These are phyloP conservation scores for Colletotrichum theobromicola DNA, from an alignment of 2,329 filamentous ascomycete species.

Conservation along the genomic window DNA sequence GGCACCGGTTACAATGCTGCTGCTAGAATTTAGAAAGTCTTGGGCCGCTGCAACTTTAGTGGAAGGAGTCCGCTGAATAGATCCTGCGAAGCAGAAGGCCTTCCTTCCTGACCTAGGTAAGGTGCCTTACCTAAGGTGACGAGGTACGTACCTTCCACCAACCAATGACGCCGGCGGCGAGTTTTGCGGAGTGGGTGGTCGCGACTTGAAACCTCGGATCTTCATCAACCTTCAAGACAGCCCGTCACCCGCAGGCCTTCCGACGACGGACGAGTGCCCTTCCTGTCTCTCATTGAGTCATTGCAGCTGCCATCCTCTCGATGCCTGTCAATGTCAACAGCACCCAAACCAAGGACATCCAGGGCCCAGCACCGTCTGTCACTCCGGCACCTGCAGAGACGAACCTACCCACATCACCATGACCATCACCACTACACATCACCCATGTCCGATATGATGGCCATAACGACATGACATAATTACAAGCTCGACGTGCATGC, in stretches of 20 bases:
- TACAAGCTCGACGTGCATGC: not conserved
- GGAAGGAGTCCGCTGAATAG: not conserved
- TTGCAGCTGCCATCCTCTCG: not conserved
- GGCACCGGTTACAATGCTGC: not conserved
- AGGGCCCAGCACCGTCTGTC: not conserved
- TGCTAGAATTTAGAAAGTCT: not conserved
- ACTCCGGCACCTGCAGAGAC: not conserved
- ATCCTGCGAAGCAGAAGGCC: not conserved
- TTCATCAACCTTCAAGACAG: constrained; percentile 2
- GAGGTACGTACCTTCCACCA: not conserved
- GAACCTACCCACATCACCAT: not conserved
- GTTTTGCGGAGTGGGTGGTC: not conserved
- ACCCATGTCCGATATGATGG: not conserved
- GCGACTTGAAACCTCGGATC: constrained; percentile 18
- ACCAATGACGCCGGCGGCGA: not conserved
- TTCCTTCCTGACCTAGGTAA: not conserved
- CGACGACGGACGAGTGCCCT: not conserved
- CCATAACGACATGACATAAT: not conserved
- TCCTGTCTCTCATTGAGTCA: constrained; percentile 12
- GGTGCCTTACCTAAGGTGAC: too few relatives aligned
- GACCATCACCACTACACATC: not conserved
- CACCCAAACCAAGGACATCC: not conserved
- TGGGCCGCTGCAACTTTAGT: not conserved
- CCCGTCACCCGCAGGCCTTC: not conserved
- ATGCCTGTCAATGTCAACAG: not conserved